Evolutionary conservation across 495 filamentous ascomycete genomes (phyloP), one percentile per base, ranked within the genome.

Genomic region (Penicillium samsonianum): DNA sequence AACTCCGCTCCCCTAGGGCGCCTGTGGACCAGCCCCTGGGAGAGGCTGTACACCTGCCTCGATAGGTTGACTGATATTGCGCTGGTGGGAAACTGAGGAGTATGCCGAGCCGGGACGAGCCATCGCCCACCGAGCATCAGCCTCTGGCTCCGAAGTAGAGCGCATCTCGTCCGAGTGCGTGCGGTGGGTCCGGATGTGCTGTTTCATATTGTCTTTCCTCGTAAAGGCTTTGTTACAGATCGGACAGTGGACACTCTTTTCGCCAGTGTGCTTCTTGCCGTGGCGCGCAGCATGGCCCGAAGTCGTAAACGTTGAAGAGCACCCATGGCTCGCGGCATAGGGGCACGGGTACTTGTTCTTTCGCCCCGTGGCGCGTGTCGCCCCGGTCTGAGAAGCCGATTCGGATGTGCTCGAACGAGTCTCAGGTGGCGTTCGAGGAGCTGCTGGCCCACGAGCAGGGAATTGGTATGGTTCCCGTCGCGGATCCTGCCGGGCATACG

Each of bases 161-260:
- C 69, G 68, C 63, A 71, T 68, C 1, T 77, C 75, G 11, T 78
- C 69, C 0, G 72, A 73, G 47, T 73, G 71, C 0, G 70, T 73
- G 33, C 73, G 72, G 71, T 98, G 93, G 1, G 94, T 98, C 47
- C 92, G 85, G 50, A 91, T 87, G 66, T 98, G 93, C 65, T 98
- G 93, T 79, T 96, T 96, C 90, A 97, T 97, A 74, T 98, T 98
- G 75, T 98, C 93, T 66, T 94, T 91, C 43, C 93, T 86, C 5
- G 94, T 96, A 67, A 98, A 98, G 46, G 90, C 90, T 74, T 96
- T 96, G 70, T 87, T 83, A 78, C 93, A 98, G 55, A 88, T 91
- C 0, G 90, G 87, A 74, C 93, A 98, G 47, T 85, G 82, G 19
- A 96, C 91, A 44, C 88, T 90, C 75, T 98, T 98, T 76, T 96